Conservation (phyloP, 83 land plant genomes). For the Larix sibirica region DNA sequence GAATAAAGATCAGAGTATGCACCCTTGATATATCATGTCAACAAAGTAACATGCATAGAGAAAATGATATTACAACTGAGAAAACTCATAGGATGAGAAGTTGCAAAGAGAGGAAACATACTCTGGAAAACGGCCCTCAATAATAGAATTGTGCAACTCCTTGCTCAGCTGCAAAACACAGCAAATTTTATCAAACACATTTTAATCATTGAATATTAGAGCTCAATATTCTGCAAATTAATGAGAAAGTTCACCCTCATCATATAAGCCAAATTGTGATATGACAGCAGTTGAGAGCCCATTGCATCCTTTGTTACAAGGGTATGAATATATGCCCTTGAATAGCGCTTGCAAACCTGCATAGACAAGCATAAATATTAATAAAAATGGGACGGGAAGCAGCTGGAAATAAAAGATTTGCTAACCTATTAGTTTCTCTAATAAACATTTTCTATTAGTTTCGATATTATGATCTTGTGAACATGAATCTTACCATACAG, state of each 20-base stretch:
- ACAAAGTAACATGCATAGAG: neutral
- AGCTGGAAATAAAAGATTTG: neutral
- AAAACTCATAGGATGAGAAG: neutral
- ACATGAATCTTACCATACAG: constrained; percentile 75
- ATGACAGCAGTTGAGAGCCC: constrained; percentile 95
- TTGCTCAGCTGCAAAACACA: constrained; percentile 77
- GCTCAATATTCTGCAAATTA: constrained; percentile 14
- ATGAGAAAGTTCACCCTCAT: constrained; percentile 67
- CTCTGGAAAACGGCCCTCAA: constrained; percentile 92
- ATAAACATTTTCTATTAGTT: neutral
- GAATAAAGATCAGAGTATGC: neutral
- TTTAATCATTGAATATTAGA: neutral
- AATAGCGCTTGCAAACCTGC: constrained; percentile 93
- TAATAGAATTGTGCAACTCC: constrained; percentile 86
- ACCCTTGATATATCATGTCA: neutral
- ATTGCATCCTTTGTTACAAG: constrained; percentile 96
- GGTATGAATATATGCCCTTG: constrained; percentile 92
- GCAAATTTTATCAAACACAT: neutral
- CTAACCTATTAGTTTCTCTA: neutral
- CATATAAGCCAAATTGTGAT: constrained; percentile 96
- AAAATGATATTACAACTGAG: neutral
- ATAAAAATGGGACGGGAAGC: neutral
- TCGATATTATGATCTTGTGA: neutral
- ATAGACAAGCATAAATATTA: neutral
- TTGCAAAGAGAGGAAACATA: constrained; percentile 36